Base-by-base conservation (phyloP, 2,329 filamentous ascomycete species). In the Pyrenophora teres region DNA sequence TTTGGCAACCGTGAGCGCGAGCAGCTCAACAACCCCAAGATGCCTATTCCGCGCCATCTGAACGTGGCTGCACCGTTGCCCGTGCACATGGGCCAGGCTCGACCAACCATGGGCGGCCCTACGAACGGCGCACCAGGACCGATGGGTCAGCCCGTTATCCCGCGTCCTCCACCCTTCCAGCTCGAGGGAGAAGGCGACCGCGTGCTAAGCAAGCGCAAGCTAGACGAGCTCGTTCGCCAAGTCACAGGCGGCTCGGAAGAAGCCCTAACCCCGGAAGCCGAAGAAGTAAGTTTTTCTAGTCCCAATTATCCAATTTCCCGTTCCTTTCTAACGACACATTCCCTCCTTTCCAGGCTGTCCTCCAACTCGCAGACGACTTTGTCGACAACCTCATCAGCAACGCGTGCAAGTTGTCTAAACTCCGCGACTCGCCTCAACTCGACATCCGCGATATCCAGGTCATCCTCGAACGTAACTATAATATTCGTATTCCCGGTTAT, bases 131-230 rank as follows among this genome's bases (percentile, higher is more conserved):
- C 88, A 0, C 88, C 88, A 46, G 92, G 92, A 46, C 87, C 94
- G 42, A 89, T 97, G 82, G 87, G 87, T 44, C 92, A 96, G 67
- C 92, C 94, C 0, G 90, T 90, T 2, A 83, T 97, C 54, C 80
- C 87, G 48, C 92, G 92, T 68, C 85, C 90, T 38, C 90, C 92
- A 0, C 85, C 87, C 0, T 96, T 90, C 73, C 89, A 90, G 50
- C 86, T 97, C 52, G 93, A 97, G 71, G 90, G 90, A 25, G 92
- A 96, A 69, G 92, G 91, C 21, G 92, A 97, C 66, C 87, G 92
- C 37, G 89, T 99, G 1, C 80, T 99, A n/a, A 95, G 89, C 77
- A 97, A 97, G 83, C 95, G 96, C 78, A 97, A 96, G 77, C 82
- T 99, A 35, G 92, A 99, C 68, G 93, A 97, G 71, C 82, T 99